A percentile compares a stretch with the other conserved stretches of the same genome.
Evolutionary conservation across 2,329 filamentous ascomycete species (phyloP).

Genomic region (Xylogone sp.): DNA sequence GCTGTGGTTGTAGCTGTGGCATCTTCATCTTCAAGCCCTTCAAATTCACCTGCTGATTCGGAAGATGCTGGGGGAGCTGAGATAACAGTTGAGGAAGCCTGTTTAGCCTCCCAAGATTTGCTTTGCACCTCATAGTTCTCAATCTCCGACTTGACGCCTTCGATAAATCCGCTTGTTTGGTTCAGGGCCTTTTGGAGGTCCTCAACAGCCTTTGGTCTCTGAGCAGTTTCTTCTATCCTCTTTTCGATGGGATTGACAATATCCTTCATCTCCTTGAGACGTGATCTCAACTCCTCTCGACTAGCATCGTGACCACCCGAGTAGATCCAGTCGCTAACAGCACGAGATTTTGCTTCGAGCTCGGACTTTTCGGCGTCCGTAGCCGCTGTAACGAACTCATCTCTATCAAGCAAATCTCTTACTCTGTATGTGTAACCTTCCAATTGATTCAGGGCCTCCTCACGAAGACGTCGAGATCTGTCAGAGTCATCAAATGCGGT

Average conservation of each 20-base stretch:
- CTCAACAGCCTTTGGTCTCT: constrained; percentile 67
- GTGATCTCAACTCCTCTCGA: constrained; percentile 69
- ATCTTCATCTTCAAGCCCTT: constrained; percentile 77
- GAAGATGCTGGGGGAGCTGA: constrained; percentile 39
- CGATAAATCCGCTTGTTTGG: constrained; percentile 66
- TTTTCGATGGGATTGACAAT: constrained; percentile 75
- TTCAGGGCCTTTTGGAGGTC: constrained; percentile 67
- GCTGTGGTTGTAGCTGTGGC: constrained; percentile 25
- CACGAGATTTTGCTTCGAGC: constrained; percentile 65
- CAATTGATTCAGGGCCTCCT: constrained; percentile 89
- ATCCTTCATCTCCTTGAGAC: constrained; percentile 71
- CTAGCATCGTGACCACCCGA: constrained; percentile 75
- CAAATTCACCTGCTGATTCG: constrained; percentile 50
- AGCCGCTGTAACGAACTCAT: constrained; percentile 68
- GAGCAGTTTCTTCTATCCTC: constrained; percentile 67
- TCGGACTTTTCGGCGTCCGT: constrained; percentile 62
- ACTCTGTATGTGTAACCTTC: constrained; percentile 89
- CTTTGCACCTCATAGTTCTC: constrained; percentile 62
- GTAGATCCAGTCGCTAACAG: constrained; percentile 86
- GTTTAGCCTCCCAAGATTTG: constrained; percentile 46
- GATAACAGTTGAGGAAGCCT: constrained; percentile 32
- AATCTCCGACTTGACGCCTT: constrained; percentile 67
- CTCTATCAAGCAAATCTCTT: constrained; percentile 76
- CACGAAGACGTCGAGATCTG: constrained; percentile 67
- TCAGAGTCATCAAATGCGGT: constrained; percentile 85